Base-by-base conservation (phyloP, 495 filamentous ascomycete species). In the Hypomontagnella submonticulosa region DNA sequence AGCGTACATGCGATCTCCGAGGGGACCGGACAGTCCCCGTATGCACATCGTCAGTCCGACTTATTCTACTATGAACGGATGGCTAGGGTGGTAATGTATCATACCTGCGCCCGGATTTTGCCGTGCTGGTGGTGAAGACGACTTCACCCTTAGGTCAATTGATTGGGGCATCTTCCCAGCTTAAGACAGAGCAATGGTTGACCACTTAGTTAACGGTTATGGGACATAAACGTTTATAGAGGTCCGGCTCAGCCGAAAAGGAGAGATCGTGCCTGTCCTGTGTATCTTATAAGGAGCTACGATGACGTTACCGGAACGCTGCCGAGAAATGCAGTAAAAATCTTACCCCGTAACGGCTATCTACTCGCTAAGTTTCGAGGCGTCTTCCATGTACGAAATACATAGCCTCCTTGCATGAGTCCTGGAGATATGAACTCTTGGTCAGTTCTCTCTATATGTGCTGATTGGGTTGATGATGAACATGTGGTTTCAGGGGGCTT, bases 71-170 rank as follows among this genome's bases (percentile, higher is more conserved):
- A 16, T 41, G 13, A 41, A 47, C 36, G 30, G 16, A 16, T 8
- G 47, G 32, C 13, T 51, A 52, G 32, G 49, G 42, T 16, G 56
- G n/a, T 42, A 9, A 37, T 30, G 42, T 57, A 4, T 18, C 64
- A 57, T 67, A 69, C 66, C 66, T 61, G 66, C 66, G 36, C 66
- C 66, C 36, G 66, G 66, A 34, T 69, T 69, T 15, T 69, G 66
- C 52, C 66, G 66, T 42, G 66, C 51, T 20, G 54, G 66, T 23
- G 66, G 60, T 33, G 54, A 56, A 32, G 66, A 63, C 30, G 55
- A 60, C 50, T 69, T 60, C 20, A 69, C 55, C 50, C 56, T 63
- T 11, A 60, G 37, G 32, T 63, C 66, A 8, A 60, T 60, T 19
- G 66, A 59, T 52, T 64, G 66, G 51, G 66, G 66, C 66, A 69